These are phyloP conservation scores for Hanseniaspora gamundiae DNA, from an alignment of 1,139 yeast species.

Conservation along the genomic window DNA sequence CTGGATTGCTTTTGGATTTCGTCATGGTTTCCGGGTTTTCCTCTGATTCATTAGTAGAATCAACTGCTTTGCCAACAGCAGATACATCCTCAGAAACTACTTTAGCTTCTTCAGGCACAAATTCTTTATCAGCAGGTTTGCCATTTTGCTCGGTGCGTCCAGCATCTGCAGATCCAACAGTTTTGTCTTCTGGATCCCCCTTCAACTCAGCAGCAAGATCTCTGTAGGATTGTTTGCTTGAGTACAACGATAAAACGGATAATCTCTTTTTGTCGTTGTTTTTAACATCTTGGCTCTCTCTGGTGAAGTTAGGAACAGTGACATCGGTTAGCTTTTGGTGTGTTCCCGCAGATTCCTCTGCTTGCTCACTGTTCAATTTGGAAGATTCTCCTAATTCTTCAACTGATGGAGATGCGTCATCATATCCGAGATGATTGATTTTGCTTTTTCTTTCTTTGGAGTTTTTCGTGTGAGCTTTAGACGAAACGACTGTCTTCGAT, in stretches of 20 bases:
- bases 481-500: background rate
- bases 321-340: conserved; percentile 40
- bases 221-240: conserved; percentile 52
- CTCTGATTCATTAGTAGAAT: too few relatives aligned
- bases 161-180: conserved; percentile 3
- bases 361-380: too few relatives aligned
- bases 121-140: conserved; percentile 6
- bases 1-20: conserved; percentile 6
- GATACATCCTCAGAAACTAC: background rate
- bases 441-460: background rate
- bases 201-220: conserved; percentile 46
- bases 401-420: background rate
- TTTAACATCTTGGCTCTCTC: conserved; percentile 39
- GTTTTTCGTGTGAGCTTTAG: background rate
- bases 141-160: conserved; percentile 2
- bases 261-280: conserved; percentile 53
- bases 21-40: background rate
- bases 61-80: too few relatives aligned
- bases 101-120: conserved; percentile 5
- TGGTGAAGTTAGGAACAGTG: conserved; percentile 55
- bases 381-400: conserved; percentile 10
- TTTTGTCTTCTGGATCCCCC: conserved; percentile 20
- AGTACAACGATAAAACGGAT: conserved; percentile 56
- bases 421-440: background rate
- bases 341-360: conserved; percentile 17